A percentile compares a stretch with the other conserved stretches of the same genome.
Conservation (phyloP, 805 yeast genomes). For the Kodamaea restingae region DNA sequence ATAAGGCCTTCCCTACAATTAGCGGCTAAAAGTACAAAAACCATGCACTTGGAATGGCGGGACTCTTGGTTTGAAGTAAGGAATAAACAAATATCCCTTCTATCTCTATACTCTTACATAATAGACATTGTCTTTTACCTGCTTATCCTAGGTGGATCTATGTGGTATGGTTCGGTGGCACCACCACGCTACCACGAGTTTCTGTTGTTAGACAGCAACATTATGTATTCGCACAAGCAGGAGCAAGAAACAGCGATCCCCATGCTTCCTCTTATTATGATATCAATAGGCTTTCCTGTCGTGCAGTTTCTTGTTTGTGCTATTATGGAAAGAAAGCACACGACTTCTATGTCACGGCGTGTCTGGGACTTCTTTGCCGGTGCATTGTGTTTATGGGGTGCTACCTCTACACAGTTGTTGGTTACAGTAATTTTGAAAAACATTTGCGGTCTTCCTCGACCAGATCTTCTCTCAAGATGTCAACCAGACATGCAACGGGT, state of each 20-base stretch:
- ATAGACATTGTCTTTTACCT: constrained; percentile 16
- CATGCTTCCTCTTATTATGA: constrained; percentile 23
- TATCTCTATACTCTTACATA: constrained; percentile 8
- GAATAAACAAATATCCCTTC: constrained; percentile 3
- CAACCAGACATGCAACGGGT: constrained; percentile 15
- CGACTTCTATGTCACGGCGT: constrained; percentile 12
- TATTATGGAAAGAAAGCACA: constrained; percentile 8
- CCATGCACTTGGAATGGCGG: constrained; percentile 8
- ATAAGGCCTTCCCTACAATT: not conserved
- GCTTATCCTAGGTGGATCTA: constrained; percentile 17
- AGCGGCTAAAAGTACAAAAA: constrained; percentile 6
- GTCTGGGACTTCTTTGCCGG: constrained; percentile 42
- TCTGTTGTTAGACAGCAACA: constrained; percentile 25
- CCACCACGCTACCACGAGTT: constrained; percentile 42
- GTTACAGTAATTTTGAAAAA: constrained; percentile 32
- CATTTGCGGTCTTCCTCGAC: constrained; percentile 26
- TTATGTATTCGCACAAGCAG: constrained; percentile 32
- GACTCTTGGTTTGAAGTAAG: constrained; percentile 6
- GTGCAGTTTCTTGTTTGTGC: constrained; percentile 21
- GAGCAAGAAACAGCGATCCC: constrained; percentile 33
- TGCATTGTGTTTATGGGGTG: constrained; percentile 32
- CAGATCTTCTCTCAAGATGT: constrained; percentile 25
- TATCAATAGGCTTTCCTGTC: constrained; percentile 31
- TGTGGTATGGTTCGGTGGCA: constrained; percentile 27
- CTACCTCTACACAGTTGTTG: constrained; percentile 34